Percentiles rank a stretch among this genome's conserved stretches.
phyloP scores from a whole-genome alignment of 805 yeast species.

The Huiozyma sinensis region DNA sequence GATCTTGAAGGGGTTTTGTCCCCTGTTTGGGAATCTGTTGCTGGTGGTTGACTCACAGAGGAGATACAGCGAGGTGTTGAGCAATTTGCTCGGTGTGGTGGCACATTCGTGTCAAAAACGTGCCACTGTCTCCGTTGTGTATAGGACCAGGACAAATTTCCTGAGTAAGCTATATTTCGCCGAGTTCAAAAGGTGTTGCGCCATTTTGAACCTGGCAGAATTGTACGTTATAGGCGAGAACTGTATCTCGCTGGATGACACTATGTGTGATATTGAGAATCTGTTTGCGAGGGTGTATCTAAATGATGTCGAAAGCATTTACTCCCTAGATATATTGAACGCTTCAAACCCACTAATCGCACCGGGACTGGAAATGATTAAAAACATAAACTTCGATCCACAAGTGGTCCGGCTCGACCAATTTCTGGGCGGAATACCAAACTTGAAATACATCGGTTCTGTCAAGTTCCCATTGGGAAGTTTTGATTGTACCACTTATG shows the following conservation, averaged over 20 bases:
- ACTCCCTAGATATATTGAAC: slow-evolving; percentile 14
- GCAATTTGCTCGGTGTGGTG: slow-evolving; percentile 7
- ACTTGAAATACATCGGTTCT: slow-evolving; percentile 10
- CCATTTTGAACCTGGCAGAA: slow-evolving; percentile 14
- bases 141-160: slow-evolving; percentile 15
- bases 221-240: slow-evolving; percentile 18
- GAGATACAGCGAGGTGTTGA: slow-evolving; percentile 16
- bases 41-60: slow-evolving; percentile 16
- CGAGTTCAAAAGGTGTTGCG: slow-evolving; percentile 7
- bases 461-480: slow-evolving; percentile 12
- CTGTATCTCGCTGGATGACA: slow-evolving; percentile 1
- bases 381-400: slow-evolving; percentile 8
- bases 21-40: slow-evolving; percentile 8
- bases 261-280: slow-evolving; percentile 16
- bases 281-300: slow-evolving; percentile 18
- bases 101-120: slow-evolving; percentile 4
- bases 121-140: slow-evolving; percentile 17
- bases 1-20: slow-evolving; percentile 6
- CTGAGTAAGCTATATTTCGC: slow-evolving; percentile 22
- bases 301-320: slow-evolving; percentile 11
- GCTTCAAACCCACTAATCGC: slow-evolving; percentile 10
- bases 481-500: slow-evolving; percentile 2
- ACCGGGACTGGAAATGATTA: slow-evolving; percentile 10
- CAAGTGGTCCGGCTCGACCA: slow-evolving; percentile 2
- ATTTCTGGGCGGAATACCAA: slow-evolving; percentile 11